Conservation (phyloP, 2,329 filamentous ascomycete genomes). For the Aspergillus thermomutatus region DNA sequence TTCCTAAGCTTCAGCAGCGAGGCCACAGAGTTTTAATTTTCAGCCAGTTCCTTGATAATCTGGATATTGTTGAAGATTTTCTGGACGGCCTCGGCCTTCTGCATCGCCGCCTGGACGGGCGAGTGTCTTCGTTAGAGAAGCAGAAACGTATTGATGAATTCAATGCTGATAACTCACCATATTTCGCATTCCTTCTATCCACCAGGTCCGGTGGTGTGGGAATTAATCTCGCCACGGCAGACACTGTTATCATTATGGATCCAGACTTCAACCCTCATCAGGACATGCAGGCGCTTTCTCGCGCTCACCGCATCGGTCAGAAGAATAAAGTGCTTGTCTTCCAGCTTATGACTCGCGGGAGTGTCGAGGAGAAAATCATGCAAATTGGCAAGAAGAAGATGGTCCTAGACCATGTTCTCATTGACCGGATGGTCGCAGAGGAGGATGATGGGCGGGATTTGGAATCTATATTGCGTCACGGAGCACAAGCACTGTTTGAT, state of each 20-base stretch:
- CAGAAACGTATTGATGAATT: constrained; percentile 92
- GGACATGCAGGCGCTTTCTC: constrained; percentile 90
- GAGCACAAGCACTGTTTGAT: constrained; percentile 80
- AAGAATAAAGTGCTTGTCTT: constrained; percentile 95
- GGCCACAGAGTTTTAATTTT: constrained; percentile 93
- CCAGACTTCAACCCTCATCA: constrained; percentile 98
- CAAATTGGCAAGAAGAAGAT: constrained; percentile 95
- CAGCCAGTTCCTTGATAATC: constrained; percentile 85
- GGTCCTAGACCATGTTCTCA: constrained; percentile 89
- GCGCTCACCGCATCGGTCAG: constrained; percentile 94
- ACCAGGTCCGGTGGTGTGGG: constrained; percentile 94
- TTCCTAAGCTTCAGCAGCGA: constrained; percentile 79
- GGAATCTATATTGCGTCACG: constrained; percentile 82
- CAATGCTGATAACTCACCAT: constrained; percentile 75
- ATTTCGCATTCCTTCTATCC: constrained; percentile 90
- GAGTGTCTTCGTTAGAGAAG: constrained; percentile 75
- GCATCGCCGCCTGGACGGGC: constrained; percentile 84
- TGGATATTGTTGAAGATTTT: constrained; percentile 92
- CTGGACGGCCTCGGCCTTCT: constrained; percentile 68
- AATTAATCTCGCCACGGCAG: constrained; percentile 94
- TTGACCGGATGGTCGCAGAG: constrained; percentile 85
- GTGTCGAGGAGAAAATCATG: constrained; percentile 92
- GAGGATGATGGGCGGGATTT: constrained; percentile 75
- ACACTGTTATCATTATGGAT: constrained; percentile 96
- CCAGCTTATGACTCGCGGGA: constrained; percentile 84